phyloP scores from a whole-genome alignment of 371 early-diverging fungal genomes.

The Coemansia sp. region DNA sequence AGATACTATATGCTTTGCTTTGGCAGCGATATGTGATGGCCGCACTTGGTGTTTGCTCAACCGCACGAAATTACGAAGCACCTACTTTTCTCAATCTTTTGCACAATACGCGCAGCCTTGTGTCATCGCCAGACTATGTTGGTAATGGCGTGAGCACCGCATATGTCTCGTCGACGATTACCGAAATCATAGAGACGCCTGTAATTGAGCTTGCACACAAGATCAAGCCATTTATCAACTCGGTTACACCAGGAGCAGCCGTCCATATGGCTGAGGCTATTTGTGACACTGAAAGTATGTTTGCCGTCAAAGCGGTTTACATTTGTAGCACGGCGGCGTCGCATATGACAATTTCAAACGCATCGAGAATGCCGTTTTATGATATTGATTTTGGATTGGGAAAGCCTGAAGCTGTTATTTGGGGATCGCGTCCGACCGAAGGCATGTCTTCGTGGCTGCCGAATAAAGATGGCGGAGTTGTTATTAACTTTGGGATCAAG shows the following conservation, averaged over 20 bases:
- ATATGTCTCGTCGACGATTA: constrained; percentile 3
- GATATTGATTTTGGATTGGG: constrained; percentile 27
- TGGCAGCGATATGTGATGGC: constrained; percentile 26
- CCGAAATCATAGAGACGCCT: constrained; percentile 8
- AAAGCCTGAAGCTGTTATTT: constrained; percentile 12
- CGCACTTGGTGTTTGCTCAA: background rate
- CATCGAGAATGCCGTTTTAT: constrained; percentile 23
- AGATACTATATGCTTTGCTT: constrained; percentile 24
- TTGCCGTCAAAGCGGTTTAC: constrained; percentile 13
- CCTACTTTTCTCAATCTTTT: constrained; percentile 22
- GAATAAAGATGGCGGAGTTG: constrained; percentile 19
- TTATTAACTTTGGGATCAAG: constrained; percentile 23
- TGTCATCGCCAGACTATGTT: constrained; percentile 18
- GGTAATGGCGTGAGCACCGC: constrained; percentile 30
- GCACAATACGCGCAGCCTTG: constrained; percentile 14
- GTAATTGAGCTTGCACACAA: constrained; percentile 18
- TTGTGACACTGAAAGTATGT: constrained; percentile 5
- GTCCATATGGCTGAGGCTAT: constrained; percentile 11
- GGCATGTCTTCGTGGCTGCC: constrained; percentile 26
- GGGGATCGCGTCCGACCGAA: constrained; percentile 19
- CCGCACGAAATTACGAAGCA: background rate
- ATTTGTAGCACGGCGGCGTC: constrained; percentile 8
- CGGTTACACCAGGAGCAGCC: constrained; percentile 26
- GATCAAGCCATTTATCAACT: constrained; percentile 19
- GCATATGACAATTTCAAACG: constrained; percentile 23